phyloP scores from a whole-genome alignment of 179 eudicot species.

The Patellifolia procumbens region DNA sequence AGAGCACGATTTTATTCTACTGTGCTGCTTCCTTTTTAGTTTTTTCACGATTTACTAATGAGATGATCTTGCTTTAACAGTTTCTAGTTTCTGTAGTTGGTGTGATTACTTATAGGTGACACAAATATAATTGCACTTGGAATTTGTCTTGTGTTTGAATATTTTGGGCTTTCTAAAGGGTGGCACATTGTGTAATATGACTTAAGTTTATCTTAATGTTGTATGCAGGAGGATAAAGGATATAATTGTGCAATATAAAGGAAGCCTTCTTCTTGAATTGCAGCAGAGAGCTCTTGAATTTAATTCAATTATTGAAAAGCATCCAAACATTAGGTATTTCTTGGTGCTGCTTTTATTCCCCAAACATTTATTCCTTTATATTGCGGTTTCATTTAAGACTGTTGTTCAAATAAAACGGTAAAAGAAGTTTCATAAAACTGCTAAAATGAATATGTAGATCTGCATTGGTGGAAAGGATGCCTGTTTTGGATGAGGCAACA shows the following conservation, averaged over 20 bases:
- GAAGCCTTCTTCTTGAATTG: constrained; percentile 83
- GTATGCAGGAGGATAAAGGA: constrained; percentile 78
- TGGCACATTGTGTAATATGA: background rate
- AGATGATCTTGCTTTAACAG: background rate
- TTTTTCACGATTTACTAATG: background rate
- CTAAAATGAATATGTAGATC: constrained; percentile 54
- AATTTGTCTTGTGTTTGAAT: constrained; percentile 9
- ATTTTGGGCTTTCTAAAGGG: background rate
- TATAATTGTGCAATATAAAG: constrained; percentile 63
- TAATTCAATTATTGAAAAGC: constrained; percentile 76
- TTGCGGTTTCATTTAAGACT: background rate
- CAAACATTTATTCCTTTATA: background rate
- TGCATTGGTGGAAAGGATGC: constrained; percentile 89
- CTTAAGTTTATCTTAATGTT: constrained; percentile 9
- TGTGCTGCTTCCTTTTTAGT: background rate
- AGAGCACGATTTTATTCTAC: background rate
- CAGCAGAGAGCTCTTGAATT: constrained; percentile 96
- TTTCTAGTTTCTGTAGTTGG: constrained; percentile 8
- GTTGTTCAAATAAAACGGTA: background rate
- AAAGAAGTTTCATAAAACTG: constrained; percentile 11
- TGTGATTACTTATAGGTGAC: background rate
- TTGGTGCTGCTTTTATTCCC: constrained; percentile 9
- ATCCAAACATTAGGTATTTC: constrained; percentile 75
- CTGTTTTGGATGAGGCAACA: constrained; percentile 95
- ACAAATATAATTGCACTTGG: background rate